Percentiles rank a stretch among this genome's conserved stretches.
Evolutionary conservation across 1,284 basidiomycete species (phyloP).

Genomic region (Melampsora larici-populina): DNA sequence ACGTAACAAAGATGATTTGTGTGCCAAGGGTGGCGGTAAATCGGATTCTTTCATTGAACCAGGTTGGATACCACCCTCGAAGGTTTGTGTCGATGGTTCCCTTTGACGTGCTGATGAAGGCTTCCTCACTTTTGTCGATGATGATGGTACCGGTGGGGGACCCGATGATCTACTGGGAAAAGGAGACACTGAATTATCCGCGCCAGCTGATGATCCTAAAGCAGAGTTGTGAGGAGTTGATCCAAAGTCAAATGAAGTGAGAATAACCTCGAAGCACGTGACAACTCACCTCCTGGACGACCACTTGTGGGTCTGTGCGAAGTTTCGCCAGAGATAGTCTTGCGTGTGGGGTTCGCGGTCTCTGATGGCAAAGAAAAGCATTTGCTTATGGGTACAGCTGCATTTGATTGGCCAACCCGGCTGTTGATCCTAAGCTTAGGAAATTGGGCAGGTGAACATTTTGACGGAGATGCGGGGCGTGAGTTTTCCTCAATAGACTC

Average conservation of each 20-base stretch:
- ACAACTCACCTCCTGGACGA: background rate
- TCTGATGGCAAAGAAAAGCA: background rate
- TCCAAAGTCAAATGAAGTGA: background rate
- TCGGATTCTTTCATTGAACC: background rate
- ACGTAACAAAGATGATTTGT: slow-evolving; percentile 1
- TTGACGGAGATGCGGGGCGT: background rate
- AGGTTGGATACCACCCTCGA: background rate
- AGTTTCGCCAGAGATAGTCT: too few relatives aligned
- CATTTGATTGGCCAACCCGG: background rate
- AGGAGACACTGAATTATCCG: background rate
- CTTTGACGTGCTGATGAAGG: background rate
- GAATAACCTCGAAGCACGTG: background rate
- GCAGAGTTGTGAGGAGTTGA: too few relatives aligned
- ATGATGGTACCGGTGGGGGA: background rate
- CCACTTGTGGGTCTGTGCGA: background rate
- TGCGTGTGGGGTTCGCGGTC: too few relatives aligned
- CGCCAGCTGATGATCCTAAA: background rate
- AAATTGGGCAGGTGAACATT: background rate
- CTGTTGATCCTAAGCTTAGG: background rate
- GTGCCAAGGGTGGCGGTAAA: background rate
- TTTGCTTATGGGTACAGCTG: background rate
- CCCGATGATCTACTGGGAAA: background rate
- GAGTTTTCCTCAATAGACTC: background rate
- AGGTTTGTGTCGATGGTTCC: background rate
- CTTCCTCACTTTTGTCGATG: background rate